Percentiles rank a stretch among this genome's conserved stretches.
Evolutionary conservation across 2,329 filamentous ascomycete genomes (phyloP).

Genomic region (Fonsecaea multimorphosa): DNA sequence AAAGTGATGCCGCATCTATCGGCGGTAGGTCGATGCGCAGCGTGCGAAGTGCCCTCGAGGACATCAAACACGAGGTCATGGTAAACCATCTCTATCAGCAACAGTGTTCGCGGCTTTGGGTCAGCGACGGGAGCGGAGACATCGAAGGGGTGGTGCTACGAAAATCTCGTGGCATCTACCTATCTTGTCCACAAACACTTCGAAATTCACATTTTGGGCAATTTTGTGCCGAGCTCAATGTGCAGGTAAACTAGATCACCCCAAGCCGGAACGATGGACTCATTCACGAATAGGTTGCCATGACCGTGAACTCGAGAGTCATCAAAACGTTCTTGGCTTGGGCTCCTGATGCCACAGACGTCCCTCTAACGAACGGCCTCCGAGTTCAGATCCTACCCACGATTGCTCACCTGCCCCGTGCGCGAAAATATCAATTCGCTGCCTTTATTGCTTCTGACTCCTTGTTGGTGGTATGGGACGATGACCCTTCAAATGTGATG

Average conservation of each 20-base stretch:
- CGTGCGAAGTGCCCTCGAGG: constrained; percentile 64
- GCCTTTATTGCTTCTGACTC: constrained; percentile 76
- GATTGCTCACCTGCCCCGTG: constrained; percentile 71
- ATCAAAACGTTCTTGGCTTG: constrained; percentile 78
- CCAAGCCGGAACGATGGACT: constrained; percentile 23
- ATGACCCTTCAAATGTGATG: constrained; percentile 74
- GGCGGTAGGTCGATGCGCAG: constrained; percentile 51
- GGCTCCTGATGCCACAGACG: constrained; percentile 74
- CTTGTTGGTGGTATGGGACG: constrained; percentile 80
- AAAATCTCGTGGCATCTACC: constrained; percentile 71
- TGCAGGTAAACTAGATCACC: constrained; percentile 61
- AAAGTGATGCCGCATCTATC: constrained; percentile 58
- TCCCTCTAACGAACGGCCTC: constrained; percentile 77
- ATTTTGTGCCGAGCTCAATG: constrained; percentile 72
- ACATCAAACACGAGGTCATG: constrained; percentile 83
- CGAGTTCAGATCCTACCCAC: constrained; percentile 76
- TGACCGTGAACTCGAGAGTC: constrained; percentile 80
- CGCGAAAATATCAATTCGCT: constrained; percentile 79
- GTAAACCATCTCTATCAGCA: constrained; percentile 83
- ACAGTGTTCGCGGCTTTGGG: constrained; percentile 76
- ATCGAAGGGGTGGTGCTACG: constrained; percentile 75
- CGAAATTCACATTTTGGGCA: constrained; percentile 67
- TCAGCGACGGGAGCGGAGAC: constrained; percentile 70
- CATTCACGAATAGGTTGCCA: constrained; percentile 63
- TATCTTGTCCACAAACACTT: constrained; percentile 73